These are phyloP conservation scores for Podospora pseudopauciseta DNA, from an alignment of 495 filamentous ascomycete species.

Conservation along the genomic window DNA sequence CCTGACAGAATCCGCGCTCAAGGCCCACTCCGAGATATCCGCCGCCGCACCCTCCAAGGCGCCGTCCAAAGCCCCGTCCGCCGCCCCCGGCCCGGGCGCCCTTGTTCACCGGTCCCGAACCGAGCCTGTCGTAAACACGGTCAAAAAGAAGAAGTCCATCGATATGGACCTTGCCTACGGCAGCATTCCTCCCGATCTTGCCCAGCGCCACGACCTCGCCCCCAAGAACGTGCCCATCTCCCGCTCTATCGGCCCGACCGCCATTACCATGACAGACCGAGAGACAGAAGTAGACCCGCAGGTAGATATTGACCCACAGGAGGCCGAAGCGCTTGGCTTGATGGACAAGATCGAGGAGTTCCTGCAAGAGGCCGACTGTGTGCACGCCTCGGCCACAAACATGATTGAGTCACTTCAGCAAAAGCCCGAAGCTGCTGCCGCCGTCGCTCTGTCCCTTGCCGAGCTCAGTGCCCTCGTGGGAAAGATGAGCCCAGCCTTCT, in stretches of 20 bases:
- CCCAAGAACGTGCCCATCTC: constrained; percentile 18
- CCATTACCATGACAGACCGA: constrained; percentile 18
- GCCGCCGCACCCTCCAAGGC: constrained; percentile 38
- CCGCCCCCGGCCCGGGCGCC: background rate
- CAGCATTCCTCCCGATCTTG: constrained; percentile 55
- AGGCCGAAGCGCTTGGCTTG: constrained; percentile 60
- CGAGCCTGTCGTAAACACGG: constrained; percentile 32
- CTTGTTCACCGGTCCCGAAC: constrained; percentile 6
- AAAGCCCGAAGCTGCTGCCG: constrained; percentile 89
- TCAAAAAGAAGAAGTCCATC: constrained; percentile 54
- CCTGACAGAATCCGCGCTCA: constrained; percentile 43
- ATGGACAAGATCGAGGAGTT: constrained; percentile 66
- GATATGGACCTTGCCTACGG: constrained; percentile 92
- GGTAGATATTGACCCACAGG: constrained; percentile 37
- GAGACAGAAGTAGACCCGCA: constrained; percentile 25
- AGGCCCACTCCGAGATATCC: constrained; percentile 43
- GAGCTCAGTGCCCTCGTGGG: constrained; percentile 78
- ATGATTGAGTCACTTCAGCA: constrained; percentile 86
- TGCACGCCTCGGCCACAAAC: constrained; percentile 76
- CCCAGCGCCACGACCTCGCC: constrained; percentile 40
- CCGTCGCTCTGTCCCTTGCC: constrained; percentile 86
- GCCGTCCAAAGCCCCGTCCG: constrained; percentile 8
- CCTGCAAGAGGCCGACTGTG: constrained; percentile 79
- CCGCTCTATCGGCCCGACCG: background rate
- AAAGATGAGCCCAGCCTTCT: constrained; percentile 81